Conservation (phyloP, 75 land plant genomes). For the Chamaecyparis obtusa region DNA sequence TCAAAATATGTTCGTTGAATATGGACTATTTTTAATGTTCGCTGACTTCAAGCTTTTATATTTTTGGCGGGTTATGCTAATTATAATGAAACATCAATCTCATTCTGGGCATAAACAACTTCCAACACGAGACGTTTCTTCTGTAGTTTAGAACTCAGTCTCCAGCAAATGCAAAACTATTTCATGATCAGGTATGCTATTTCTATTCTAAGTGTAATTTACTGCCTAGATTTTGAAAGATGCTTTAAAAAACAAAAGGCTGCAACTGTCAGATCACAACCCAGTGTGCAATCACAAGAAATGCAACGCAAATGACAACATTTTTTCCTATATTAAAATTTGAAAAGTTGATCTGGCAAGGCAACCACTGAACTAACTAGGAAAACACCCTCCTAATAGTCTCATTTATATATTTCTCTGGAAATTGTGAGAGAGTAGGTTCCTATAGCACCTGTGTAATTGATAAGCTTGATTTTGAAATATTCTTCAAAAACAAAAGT, state of each 20-base stretch:
- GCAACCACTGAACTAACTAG: background rate
- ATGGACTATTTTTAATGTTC: background rate
- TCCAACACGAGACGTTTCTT: background rate
- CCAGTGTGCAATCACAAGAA: background rate
- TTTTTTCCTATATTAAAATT: background rate
- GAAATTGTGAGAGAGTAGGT: background rate
- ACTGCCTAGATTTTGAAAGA: background rate
- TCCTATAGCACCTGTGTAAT: background rate
- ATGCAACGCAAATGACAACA: background rate
- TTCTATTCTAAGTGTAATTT: background rate
- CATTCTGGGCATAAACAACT: background rate
- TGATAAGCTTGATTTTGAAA: background rate
- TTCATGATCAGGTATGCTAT: background rate
- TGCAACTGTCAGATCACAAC: background rate
- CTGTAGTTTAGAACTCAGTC: background rate
- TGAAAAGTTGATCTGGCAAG: background rate
- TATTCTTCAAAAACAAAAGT: background rate
- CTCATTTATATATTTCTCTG: background rate
- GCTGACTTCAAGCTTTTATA: background rate
- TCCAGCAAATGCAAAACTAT: background rate
- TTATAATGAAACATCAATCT: background rate
- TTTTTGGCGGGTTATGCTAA: background rate
- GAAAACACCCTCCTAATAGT: background rate
- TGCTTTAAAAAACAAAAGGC: background rate
- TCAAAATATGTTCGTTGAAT: background rate